Percentiles rank a stretch among this genome's conserved stretches.
phyloP scores from a whole-genome alignment of 345 rosid genomes.

The Gossypium australe region DNA sequence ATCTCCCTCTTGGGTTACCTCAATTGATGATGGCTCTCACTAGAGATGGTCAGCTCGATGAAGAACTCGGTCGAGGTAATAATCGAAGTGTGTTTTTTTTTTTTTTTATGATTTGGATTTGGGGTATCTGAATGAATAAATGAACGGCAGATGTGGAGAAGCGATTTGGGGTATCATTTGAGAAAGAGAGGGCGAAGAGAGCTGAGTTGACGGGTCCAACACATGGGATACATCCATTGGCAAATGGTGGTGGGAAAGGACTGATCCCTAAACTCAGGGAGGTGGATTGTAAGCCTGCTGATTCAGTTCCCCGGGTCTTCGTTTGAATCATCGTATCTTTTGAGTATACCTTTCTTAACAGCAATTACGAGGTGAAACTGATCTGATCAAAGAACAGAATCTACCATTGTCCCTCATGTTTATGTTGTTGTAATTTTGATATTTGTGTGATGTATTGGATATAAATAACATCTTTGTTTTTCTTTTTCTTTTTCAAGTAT shows the following conservation, averaged over 20 bases:
- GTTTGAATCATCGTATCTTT: conserved; percentile 25
- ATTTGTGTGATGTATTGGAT: too few relatives aligned
- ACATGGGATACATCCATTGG: conserved; percentile 63
- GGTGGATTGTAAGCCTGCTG: conserved; percentile 44
- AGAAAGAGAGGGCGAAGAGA: conserved; percentile 45
- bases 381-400: too few relatives aligned
- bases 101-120: neutral
- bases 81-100: neutral
- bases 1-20: conserved; percentile 68
- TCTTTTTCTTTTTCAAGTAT: too few relatives aligned
- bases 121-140: neutral
- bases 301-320: conserved; percentile 48
- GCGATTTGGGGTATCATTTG: conserved; percentile 41
- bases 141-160: conserved; percentile 36
- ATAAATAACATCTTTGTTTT: too few relatives aligned
- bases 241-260: conserved; percentile 65
- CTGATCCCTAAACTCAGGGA: conserved; percentile 44
- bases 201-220: conserved; percentile 56
- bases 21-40: conserved; percentile 74
- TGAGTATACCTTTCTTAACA: too few relatives aligned
- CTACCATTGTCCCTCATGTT: too few relatives aligned
- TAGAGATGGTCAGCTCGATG: conserved; percentile 58
- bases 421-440: too few relatives aligned
- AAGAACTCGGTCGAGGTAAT: conserved; percentile 21
- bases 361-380: too few relatives aligned